Evolutionary conservation across 2,329 filamentous ascomycete genomes (phyloP).

Genomic region (Venturia oleaginea): DNA sequence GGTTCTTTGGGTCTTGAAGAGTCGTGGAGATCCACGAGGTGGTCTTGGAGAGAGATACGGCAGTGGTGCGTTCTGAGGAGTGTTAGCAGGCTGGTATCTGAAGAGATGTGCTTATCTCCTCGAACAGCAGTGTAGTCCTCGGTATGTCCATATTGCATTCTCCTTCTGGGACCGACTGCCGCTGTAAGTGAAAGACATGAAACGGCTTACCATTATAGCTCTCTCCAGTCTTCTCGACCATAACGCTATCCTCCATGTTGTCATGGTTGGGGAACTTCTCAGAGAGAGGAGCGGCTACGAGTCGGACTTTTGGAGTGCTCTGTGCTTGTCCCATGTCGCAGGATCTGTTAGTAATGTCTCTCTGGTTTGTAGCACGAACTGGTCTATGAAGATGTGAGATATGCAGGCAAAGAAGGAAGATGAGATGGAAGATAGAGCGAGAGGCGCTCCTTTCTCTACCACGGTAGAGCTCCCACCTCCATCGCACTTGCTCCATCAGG

Average conservation of each 20-base stretch:
- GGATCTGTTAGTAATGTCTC: background rate
- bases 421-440: background rate
- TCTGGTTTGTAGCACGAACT: background rate
- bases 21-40: conserved; percentile 9
- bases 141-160: too few relatives aligned
- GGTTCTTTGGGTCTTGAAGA: conserved; percentile 38
- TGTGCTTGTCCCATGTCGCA: conserved; percentile 6
- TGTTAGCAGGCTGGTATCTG: background rate
- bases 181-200: background rate
- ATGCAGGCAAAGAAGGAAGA: background rate
- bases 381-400: background rate
- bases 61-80: background rate
- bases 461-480: background rate
- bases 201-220: conserved; percentile 7
- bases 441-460: background rate
- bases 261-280: background rate
- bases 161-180: too few relatives aligned
- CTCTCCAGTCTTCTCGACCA: conserved; percentile 11
- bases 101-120: background rate
- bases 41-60: conserved; percentile 11
- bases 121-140: background rate
- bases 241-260: conserved; percentile 7
- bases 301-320: background rate
- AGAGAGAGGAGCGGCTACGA: background rate
- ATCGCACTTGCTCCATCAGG: background rate